A percentile compares a stretch with the other conserved stretches of the same genome.
These are phyloP conservation scores for Pseudomonodictys pantanalensis DNA, from an alignment of 495 filamentous ascomycete species.

Conservation along the genomic window DNA sequence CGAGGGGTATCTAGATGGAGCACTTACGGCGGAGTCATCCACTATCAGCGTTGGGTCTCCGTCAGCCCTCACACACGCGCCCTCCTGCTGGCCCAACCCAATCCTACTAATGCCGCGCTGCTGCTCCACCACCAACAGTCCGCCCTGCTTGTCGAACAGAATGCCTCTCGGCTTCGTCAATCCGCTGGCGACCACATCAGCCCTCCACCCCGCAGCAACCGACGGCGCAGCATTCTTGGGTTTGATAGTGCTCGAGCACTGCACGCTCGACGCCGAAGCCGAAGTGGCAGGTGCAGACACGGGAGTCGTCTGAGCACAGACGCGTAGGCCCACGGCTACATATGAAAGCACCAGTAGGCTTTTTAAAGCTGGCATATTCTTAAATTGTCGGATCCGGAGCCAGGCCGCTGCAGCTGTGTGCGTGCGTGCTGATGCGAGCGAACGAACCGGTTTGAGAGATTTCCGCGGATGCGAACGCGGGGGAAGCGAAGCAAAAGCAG, in stretches of 20 bases:
- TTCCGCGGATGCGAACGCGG: not conserved
- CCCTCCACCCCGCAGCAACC: constrained; percentile 56
- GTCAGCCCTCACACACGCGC: constrained; percentile 49
- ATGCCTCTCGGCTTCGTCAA: constrained; percentile 57
- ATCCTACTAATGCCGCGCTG: constrained; percentile 55
- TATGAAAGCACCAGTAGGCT: constrained; percentile 16
- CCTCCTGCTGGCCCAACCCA: constrained; percentile 49
- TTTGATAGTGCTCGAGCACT: constrained; percentile 36
- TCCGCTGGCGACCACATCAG: constrained; percentile 53
- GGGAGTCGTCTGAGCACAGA: constrained; percentile 14
- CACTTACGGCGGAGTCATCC: constrained; percentile 42
- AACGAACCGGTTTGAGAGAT: not conserved
- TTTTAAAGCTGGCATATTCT: constrained; percentile 12
- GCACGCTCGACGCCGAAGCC: not conserved
- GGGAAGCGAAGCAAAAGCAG: not conserved
- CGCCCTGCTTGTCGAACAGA: constrained; percentile 57
- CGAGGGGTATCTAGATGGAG: not conserved
- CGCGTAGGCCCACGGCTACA: constrained; percentile 1
- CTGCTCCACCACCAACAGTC: constrained; percentile 59
- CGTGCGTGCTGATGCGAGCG: constrained; percentile 3
- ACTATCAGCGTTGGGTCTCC: constrained; percentile 30
- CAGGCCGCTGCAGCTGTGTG: not conserved
- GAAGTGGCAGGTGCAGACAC: not conserved
- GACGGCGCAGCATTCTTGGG: constrained; percentile 45
- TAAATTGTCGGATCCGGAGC: not conserved